Percentiles rank a stretch among this genome's conserved stretches.
Evolutionary conservation across 805 yeast species (phyloP).

Genomic region (Cyberlindnera mycetangii): DNA sequence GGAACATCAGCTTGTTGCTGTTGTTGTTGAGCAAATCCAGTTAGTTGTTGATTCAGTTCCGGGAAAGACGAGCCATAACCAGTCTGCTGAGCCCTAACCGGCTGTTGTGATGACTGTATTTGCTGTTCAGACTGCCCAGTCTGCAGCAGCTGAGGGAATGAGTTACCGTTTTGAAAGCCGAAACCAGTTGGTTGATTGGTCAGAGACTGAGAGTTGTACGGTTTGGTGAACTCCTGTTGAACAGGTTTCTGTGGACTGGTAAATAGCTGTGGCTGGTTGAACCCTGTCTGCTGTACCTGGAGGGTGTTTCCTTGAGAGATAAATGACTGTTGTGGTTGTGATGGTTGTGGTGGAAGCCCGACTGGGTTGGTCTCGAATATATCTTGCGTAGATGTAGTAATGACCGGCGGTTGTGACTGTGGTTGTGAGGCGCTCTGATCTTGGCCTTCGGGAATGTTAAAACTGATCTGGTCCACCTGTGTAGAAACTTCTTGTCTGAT

Average conservation of each 20-base stretch:
- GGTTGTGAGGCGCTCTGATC: not conserved
- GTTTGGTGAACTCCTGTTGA: conserved; percentile 8
- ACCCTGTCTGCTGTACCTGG: conserved; percentile 14
- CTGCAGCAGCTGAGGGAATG: conserved; percentile 30
- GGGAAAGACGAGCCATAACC: no score
- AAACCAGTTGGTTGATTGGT: conserved; percentile 28
- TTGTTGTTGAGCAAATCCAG: not conserved
- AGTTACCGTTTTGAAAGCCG: conserved; percentile 21
- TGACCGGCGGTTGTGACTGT: not conserved
- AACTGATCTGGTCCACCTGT: conserved; percentile 82
- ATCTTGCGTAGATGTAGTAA: conserved; percentile 4
- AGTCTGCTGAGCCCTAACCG: no score
- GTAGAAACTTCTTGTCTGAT: conserved; percentile 80
- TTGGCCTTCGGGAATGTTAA: conserved; percentile 61
- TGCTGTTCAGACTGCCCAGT: conserved; percentile 23
- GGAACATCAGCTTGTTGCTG: conserved; percentile 9
- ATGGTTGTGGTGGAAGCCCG: not conserved
- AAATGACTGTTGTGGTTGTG: conserved; percentile 3
- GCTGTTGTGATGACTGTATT: conserved; percentile 29
- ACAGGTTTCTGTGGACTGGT: conserved; percentile 18
- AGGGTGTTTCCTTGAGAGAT: not conserved
- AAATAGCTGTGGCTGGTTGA: conserved; percentile 14
- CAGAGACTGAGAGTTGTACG: conserved; percentile 7
- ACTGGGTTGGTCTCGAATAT: conserved; percentile 34
- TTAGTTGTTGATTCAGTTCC: not conserved